A percentile compares a stretch with the other conserved stretches of the same genome.
These are phyloP conservation scores for Zymoseptoria brevis DNA, from an alignment of 2,329 filamentous ascomycete genomes.

Conservation along the genomic window DNA sequence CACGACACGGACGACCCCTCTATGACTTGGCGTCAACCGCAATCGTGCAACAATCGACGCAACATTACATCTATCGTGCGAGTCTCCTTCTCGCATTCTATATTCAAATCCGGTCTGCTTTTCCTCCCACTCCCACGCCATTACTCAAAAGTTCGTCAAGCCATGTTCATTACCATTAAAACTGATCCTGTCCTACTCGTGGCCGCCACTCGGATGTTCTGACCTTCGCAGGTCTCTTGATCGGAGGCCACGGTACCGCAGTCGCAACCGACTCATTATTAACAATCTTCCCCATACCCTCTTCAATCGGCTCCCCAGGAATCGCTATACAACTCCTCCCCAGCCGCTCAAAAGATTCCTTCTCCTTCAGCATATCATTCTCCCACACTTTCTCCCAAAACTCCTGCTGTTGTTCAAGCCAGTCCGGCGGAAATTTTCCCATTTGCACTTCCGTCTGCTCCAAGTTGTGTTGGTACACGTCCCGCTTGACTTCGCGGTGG, in stretches of 20 bases:
- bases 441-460: slow-evolving; percentile 4
- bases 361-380: slow-evolving; percentile 13
- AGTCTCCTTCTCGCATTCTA: background rate
- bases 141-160: background rate
- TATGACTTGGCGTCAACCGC: background rate
- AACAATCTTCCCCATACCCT: background rate
- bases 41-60: background rate
- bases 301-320: slow-evolving; percentile 5
- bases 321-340: slow-evolving; percentile 10
- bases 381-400: slow-evolving; percentile 10
- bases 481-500: slow-evolving; percentile 10
- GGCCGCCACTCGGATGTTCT: background rate
- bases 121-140: background rate
- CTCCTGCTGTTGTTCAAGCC: slow-evolving; percentile 4
- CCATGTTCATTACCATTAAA: background rate
- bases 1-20: background rate
- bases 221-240: slow-evolving; percentile 2
- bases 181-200: background rate
- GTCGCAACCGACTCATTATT: background rate
- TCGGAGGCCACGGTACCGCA: slow-evolving; percentile 1
- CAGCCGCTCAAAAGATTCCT: slow-evolving; percentile 5
- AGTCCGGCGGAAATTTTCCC: slow-evolving; percentile 6
- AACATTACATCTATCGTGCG: background rate
- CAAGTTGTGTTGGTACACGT: slow-evolving; percentile 4
- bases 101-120: background rate